These are phyloP conservation scores for Chlamydomonas sphaeroides DNA, from an alignment of 139 green algal species.

Conservation along the genomic window DNA sequence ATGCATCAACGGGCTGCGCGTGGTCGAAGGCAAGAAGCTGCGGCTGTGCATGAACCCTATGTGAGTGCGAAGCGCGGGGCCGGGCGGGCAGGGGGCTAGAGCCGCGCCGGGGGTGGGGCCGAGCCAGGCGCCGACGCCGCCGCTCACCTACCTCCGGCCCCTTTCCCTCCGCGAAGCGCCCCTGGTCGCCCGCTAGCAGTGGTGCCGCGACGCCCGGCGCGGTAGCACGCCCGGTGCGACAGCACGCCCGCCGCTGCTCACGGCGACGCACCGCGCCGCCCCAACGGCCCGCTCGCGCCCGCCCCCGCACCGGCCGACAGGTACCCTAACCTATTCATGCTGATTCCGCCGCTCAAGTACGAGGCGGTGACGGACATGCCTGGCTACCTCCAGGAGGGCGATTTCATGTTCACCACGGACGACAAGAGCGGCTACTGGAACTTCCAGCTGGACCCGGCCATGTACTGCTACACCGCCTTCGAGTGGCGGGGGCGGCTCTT, in stretches of 20 bases:
- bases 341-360: neutral
- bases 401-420: neutral
- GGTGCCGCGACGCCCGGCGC: too few species aligned
- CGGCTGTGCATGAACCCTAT: constrained; percentile 9
- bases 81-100: too few species aligned
- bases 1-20: neutral
- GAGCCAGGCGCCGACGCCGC: too few species aligned
- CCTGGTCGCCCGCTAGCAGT: too few species aligned
- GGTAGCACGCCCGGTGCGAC: too few species aligned
- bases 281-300: too few species aligned
- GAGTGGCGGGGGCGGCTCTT: neutral
- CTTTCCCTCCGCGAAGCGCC: too few species aligned
- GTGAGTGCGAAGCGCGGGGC: neutral
- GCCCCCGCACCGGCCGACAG: too few species aligned
- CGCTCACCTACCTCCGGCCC: too few species aligned
- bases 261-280: too few species aligned
- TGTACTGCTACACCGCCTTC: neutral
- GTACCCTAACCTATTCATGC: neutral
- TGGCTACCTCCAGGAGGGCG: neutral
- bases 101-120: too few species aligned
- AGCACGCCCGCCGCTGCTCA: too few species aligned
- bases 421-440: neutral
- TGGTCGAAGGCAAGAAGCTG: neutral
- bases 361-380: neutral
- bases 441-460: neutral